phyloP scores from a whole-genome alignment of 345 rosid species.

The Physaria fendleri region DNA sequence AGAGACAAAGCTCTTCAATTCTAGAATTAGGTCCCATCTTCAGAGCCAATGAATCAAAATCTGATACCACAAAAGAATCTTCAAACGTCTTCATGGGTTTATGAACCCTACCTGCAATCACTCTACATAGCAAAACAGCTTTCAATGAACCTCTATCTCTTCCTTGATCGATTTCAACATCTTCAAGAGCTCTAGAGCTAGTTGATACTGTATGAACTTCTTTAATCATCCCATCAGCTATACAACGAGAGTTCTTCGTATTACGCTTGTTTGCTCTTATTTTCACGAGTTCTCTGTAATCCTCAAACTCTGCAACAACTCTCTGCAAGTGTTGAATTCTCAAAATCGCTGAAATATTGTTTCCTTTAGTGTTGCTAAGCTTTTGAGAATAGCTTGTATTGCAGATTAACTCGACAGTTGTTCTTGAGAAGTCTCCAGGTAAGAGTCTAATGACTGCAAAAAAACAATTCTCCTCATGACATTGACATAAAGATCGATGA shows the following conservation, averaged over 20 bases:
- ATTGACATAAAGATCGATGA: not conserved
- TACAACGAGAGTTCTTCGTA: slow-evolving; percentile 50
- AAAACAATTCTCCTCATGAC: not conserved
- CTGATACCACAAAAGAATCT: slow-evolving; percentile 31
- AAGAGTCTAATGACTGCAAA: slow-evolving; percentile 47
- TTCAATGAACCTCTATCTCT: slow-evolving; percentile 8
- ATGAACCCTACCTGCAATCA: slow-evolving; percentile 61
- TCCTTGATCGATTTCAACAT: slow-evolving; percentile 14
- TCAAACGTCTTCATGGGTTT: slow-evolving; percentile 37
- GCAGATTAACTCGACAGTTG: slow-evolving; percentile 62
- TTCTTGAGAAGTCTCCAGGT: slow-evolving; percentile 63
- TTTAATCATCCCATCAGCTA: slow-evolving; percentile 57
- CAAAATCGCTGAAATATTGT: slow-evolving; percentile 33
- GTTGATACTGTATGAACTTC: slow-evolving; percentile 54
- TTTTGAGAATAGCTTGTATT: slow-evolving; percentile 24
- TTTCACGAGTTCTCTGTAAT: slow-evolving; percentile 54
- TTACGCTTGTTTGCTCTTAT: slow-evolving; percentile 47
- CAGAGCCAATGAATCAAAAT: slow-evolving; percentile 67
- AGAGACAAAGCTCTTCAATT: slow-evolving; percentile 50
- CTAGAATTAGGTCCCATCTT: slow-evolving; percentile 30
- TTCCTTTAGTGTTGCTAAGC: slow-evolving; percentile 19
- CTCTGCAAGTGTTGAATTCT: slow-evolving; percentile 53
- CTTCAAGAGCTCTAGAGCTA: slow-evolving; percentile 41
- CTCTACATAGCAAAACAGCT: slow-evolving; percentile 63
- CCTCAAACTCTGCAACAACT: slow-evolving; percentile 50